These are phyloP conservation scores for Vickermania ingenoplastis DNA, from an alignment of 208 protist genomes.

Conservation along the genomic window DNA sequence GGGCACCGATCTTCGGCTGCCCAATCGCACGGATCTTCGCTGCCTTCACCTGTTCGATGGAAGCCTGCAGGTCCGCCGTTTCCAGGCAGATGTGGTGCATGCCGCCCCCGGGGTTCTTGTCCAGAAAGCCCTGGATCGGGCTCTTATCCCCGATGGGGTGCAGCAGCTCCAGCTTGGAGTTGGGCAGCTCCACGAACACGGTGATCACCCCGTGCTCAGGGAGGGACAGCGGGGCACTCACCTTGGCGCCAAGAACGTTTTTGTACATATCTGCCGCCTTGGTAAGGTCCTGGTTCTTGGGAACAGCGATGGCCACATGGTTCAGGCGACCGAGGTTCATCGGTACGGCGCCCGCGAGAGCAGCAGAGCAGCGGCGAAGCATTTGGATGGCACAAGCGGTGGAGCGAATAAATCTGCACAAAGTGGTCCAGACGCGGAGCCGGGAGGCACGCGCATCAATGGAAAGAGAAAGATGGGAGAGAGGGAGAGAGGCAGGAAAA, in stretches of 20 bases:
- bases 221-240: constrained; percentile 65
- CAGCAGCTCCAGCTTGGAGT: constrained; percentile 90
- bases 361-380: constrained; percentile 3
- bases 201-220: constrained; percentile 88
- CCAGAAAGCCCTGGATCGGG: constrained; percentile 85
- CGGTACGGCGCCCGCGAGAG: constrained; percentile 8
- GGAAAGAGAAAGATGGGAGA: too few species aligned
- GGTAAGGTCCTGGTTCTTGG: constrained; percentile 36
- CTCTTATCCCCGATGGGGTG: constrained; percentile 79
- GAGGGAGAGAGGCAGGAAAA: too few species aligned
- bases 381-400: too few species aligned
- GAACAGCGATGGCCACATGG: constrained; percentile 92
- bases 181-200: constrained; percentile 86
- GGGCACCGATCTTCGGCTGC: constrained; percentile 89
- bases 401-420: too few species aligned
- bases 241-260: constrained; percentile 48
- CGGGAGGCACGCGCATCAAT: too few species aligned
- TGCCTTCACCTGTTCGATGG: constrained; percentile 37
- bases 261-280: constrained; percentile 60
- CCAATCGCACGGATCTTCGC: constrained; percentile 69
- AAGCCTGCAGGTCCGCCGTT: constrained; percentile 41
- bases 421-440: too few species aligned
- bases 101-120: constrained; percentile 83
- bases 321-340: constrained; percentile 76
- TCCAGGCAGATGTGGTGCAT: constrained; percentile 94